Evolutionary conservation across 179 eudicot species (phyloP).

Genomic region (Gypsophila paniculata): DNA sequence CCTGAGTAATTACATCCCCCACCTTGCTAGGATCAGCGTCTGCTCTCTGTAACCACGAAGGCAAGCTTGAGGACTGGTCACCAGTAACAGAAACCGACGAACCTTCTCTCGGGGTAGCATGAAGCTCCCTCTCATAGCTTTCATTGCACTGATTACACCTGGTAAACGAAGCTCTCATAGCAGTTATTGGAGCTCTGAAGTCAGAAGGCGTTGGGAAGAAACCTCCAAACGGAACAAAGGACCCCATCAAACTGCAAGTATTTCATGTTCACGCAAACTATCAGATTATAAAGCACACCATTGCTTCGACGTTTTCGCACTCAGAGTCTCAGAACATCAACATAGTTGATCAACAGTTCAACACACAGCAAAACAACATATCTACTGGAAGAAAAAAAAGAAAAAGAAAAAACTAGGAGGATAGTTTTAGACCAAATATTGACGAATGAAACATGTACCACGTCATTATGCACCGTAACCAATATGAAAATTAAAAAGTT

Average conservation of each 20-base stretch:
- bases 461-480: too few relatives aligned
- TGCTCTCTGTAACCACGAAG: constrained; percentile 50
- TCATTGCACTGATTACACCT: constrained; percentile 59
- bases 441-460: too few relatives aligned
- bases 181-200: constrained; percentile 31
- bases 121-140: constrained; percentile 61
- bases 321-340: neutral
- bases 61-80: constrained; percentile 37
- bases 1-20: constrained; percentile 37
- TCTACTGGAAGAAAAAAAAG: too few relatives aligned
- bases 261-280: constrained; percentile 44
- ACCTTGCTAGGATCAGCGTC: constrained; percentile 42
- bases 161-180: constrained; percentile 31
- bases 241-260: constrained; percentile 83
- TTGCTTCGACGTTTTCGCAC: neutral
- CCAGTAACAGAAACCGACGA: constrained; percentile 40
- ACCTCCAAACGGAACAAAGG: constrained; percentile 98
- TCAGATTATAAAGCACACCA: constrained; percentile 35
- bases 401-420: too few relatives aligned
- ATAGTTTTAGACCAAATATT: too few relatives aligned
- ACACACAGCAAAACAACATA: neutral
- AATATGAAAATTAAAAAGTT: too few relatives aligned
- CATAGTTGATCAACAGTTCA: neutral
- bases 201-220: constrained; percentile 73
- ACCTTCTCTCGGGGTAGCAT: constrained; percentile 41